These are phyloP conservation scores for Boletus sp. DNA, from an alignment of 1,284 basidiomycete species.

Conservation along the genomic window DNA sequence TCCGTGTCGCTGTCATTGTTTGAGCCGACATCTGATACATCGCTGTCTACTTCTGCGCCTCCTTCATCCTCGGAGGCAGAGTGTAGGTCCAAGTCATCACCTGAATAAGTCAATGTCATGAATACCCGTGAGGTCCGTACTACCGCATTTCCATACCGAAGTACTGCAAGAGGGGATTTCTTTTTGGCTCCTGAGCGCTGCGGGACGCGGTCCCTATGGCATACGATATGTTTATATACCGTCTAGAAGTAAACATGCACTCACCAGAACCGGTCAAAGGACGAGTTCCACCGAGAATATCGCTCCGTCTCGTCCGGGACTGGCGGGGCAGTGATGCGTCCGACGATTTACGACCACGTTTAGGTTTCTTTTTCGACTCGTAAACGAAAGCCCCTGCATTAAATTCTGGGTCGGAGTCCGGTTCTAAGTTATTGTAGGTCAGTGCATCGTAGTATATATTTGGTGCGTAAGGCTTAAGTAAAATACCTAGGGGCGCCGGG, in stretches of 20 bases:
- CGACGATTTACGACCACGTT: constrained; percentile 15
- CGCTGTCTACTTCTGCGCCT: constrained; percentile 32
- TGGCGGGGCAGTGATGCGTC: constrained; percentile 17
- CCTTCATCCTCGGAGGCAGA: constrained; percentile 48
- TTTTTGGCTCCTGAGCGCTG: constrained; percentile 3
- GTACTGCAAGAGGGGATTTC: constrained; percentile 30
- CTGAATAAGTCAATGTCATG: constrained; percentile 19
- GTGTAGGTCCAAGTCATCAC: constrained; percentile 38
- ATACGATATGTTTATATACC: not conserved
- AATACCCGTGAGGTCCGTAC: not conserved
- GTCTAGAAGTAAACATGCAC: not conserved
- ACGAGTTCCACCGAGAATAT: constrained; percentile 2
- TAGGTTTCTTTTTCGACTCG: constrained; percentile 34
- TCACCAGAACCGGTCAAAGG: constrained; percentile 15
- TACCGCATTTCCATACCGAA: constrained; percentile 24
- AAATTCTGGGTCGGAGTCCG: constrained; percentile 58
- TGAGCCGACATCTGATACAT: constrained; percentile 25
- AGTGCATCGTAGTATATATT: not conserved
- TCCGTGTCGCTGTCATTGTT: constrained; percentile 20
- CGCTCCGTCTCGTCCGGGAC: constrained; percentile 11
- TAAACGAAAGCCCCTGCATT: constrained; percentile 41
- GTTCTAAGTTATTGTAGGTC: constrained; percentile 18
- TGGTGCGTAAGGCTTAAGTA: no score
- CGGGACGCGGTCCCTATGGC: constrained; percentile 1
- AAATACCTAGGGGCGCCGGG: constrained; percentile 32